Evolutionary conservation across 1,139 yeast species (phyloP), one percentile per base, ranked within the genome.

Genomic region (Yamadazyma dushanensis): DNA sequence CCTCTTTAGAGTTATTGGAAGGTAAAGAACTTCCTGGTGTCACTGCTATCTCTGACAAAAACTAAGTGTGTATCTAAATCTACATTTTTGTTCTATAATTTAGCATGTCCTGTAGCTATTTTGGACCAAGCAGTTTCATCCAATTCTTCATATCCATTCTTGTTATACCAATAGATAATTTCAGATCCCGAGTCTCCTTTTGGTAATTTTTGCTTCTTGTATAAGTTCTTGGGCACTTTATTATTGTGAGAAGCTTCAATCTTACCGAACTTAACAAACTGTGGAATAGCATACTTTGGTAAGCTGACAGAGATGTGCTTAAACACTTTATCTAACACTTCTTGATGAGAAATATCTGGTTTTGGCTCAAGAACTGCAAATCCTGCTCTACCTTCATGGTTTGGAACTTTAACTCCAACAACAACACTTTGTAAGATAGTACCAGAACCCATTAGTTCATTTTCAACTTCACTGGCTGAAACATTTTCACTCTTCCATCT

Each of bases 11-110:
- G 73, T 83, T 90, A 65, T 83, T 90, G 63, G 97, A 90, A 76
- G 97, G 97, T 73, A 90, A 90, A 80, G 94, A 78, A 53, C 80
- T 90, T 60, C 97, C 97, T 53, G 97, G 97, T 80, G 97, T 90
- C 50, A 80, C 76, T 61, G 94, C 92, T 65, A 81, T 89, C 56
- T 51, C 50, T 41, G 39, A 38, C 24, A 41, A 41, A 27, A 32
- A 31, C 29, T 40, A 38, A 25, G 13, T 20, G 22, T 15, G n/a
- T n/a, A n/a, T n/a, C n/a, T n/a, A n/a, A n/a, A n/a, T n/a, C n/a
- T n/a, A n/a, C n/a, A n/a, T n/a, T n/a, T 27, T 31, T 18, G 23
- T 18, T 14, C 31, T 45, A 47, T 34, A 47, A 41, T 49, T 70
- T 70, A 14, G 73, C 57, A 15, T 53, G 51, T 2, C 77, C 76